These are phyloP conservation scores for Coriaria nepalensis DNA, from an alignment of 306 rosid genomes.

Conservation along the genomic window DNA sequence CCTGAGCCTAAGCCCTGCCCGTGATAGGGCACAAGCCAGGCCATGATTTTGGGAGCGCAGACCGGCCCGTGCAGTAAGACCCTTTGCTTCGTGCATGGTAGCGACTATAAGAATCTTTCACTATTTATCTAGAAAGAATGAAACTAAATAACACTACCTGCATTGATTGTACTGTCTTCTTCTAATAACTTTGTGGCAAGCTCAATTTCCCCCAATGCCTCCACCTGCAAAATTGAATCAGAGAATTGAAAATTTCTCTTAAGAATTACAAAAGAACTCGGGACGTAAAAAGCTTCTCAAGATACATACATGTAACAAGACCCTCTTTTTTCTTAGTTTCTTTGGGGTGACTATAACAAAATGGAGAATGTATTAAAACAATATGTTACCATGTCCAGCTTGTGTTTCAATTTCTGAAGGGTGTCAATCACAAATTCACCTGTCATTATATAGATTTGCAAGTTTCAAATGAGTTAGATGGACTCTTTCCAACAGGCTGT, in stretches of 20 bases:
- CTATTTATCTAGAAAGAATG: slow-evolving; percentile 4
- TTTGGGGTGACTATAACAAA: not conserved
- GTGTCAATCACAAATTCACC: slow-evolving; percentile 84
- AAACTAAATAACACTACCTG: slow-evolving; percentile 39
- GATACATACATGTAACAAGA: too few relatives aligned
- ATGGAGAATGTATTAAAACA: slow-evolving; percentile 13
- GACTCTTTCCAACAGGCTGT: not conserved
- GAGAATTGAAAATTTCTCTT: slow-evolving; percentile 8
- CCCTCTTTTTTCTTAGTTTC: too few relatives aligned
- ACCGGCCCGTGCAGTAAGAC: too few relatives aligned
- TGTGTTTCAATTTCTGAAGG: slow-evolving; percentile 74
- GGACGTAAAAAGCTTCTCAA: too few relatives aligned
- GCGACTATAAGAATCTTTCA: too few relatives aligned
- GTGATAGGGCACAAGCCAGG: too few relatives aligned
- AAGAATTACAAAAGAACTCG: not conserved
- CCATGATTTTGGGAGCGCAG: too few relatives aligned
- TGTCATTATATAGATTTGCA: slow-evolving; percentile 26
- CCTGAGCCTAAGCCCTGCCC: too few relatives aligned
- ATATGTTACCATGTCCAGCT: slow-evolving; percentile 73
- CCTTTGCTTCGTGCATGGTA: too few relatives aligned
- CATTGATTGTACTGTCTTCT: slow-evolving; percentile 28
- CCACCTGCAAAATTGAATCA: slow-evolving; percentile 52
- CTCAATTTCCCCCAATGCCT: slow-evolving; percentile 87
- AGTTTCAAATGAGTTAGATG: slow-evolving; percentile 3
- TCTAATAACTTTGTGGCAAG: slow-evolving; percentile 76